Base-by-base conservation (phyloP, 148 eudicot species). In the Amaranthus cruentus region DNA sequence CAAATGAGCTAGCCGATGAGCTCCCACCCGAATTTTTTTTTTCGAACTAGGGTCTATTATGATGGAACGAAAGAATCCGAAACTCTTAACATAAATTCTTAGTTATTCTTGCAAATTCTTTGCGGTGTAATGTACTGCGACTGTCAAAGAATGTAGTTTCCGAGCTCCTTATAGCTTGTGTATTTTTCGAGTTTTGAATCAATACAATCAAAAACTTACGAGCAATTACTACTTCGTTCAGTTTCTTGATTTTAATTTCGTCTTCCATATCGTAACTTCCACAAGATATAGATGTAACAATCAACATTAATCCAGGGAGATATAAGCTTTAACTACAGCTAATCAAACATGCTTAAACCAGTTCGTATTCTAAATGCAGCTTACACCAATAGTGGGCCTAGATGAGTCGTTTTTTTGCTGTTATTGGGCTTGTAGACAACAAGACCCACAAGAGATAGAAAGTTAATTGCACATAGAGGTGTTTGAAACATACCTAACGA, bases 161-260 rank as follows among this genome's bases (percentile, higher is more conserved):
- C 66, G 47, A 71, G 79, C 79, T 74, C 76, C 76, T 66, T 56
- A 58, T 57, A 28, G 78, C 75, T 79, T 62, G 70, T 62, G 55
- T 51, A 8, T 56, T 21, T 52, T 28, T 28, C 38, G 38, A 28
- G 38, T 28, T 28, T 57, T 4, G 3, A 69, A 64, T 69, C 8
- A 42, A 63, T 46, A 66, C 53, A 66, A 52, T 42, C 51, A 56
- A 18, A 70, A 7, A 10, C 65, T 38, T 43, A n/a, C 21, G 9
- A 4, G 54, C 66, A 6, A 2, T 63, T 7, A 65, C 51, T 56
- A 11, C 14, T 50, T 9, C 38, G 42, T 10, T 15, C 4, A 15
- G 2, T 63, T 48, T 53, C 43, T 53, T 72, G 55, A 13, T 9
- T 42, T 2, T 28, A 28, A 28, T 28, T 28, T 28, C 38, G 38